Base-by-base conservation (phyloP, 768 basidiomycete genomes). In the Phaeotremella fagi region DNA sequence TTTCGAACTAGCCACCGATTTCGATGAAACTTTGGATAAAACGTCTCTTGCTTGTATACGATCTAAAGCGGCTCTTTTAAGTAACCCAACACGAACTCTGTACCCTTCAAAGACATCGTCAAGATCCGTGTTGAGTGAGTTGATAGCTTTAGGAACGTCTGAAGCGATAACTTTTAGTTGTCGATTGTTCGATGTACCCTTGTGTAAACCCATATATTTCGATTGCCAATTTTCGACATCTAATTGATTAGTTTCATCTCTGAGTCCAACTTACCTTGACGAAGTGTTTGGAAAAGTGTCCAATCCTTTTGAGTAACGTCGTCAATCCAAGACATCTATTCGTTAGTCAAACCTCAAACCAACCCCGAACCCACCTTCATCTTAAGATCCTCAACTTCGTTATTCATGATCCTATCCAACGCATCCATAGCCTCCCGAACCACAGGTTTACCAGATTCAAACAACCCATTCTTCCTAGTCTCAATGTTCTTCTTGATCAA, bases 51-150 rank as follows among this genome's bases (percentile, higher is more conserved):
- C 64, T 16, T 67, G 64, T 43, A 65, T 58, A 26, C 60, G 55
- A 43, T 66, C 63, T 18, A 57, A 25, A 5, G 70, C 72, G 16
- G 64, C 56, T 24, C 58, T 56, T 33, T 57, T 61, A 38, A 68
- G 41, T 28, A 60, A 60, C 12, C 50, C 57, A 7, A 70, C 47
- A 43, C 61, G 52, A n/a, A 54, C 60, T 33, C 45, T 47, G 66
- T 65, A 73, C 9, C 57, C 64, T 37, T 57, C 67, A 29, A 60
- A 60, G 2, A 56, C 52, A 37, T 71, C 65, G 43, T 70, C 60
- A 31, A 71, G 47, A 24, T 68, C 69, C 35, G 58, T 60, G 27
- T 52, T 57, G 24, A 70, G 53, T 16, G 57, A 57, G 29, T 48
- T 50, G 46, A 64, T 44, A 11, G 63, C 56, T 27, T 46, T 43